Evolutionary conservation across 2,329 filamentous ascomycete genomes (phyloP).

Genomic region (Elsinoe arachidis): DNA sequence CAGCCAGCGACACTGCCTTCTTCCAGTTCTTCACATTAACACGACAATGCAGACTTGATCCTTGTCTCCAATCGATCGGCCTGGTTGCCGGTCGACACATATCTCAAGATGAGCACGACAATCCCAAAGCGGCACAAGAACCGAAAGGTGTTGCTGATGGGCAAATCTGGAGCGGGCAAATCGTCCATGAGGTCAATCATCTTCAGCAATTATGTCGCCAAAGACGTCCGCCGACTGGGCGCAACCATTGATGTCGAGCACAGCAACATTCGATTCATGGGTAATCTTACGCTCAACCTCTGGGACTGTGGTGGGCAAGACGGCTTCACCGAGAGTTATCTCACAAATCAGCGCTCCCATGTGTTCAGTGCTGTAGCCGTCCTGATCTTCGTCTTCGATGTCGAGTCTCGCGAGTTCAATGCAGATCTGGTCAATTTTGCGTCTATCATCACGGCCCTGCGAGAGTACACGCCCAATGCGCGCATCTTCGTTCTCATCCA

Average conservation of each 20-base stretch:
- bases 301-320: conserved; percentile 99
- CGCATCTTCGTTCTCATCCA: conserved; percentile 93
- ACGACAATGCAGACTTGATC: neutral
- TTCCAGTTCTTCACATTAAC: neutral
- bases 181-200: conserved; percentile 98
- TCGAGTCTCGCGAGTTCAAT: conserved; percentile 89
- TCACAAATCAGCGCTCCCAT: conserved; percentile 87
- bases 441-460: conserved; percentile 77
- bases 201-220: conserved; percentile 97
- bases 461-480: conserved; percentile 71
- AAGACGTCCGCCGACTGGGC: conserved; percentile 84
- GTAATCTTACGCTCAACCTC: conserved; percentile 90
- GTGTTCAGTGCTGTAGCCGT: conserved; percentile 96
- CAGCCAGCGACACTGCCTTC: neutral
- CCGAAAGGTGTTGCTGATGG: conserved; percentile 54
- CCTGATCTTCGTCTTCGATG: conserved; percentile 98
- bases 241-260: conserved; percentile 98
- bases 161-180: conserved; percentile 94
- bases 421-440: conserved; percentile 88
- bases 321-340: conserved; percentile 97
- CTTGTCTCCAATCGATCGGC: neutral
- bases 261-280: conserved; percentile 97
- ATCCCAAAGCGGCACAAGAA: conserved; percentile 42
- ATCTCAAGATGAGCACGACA: conserved; percentile 21
- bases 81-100: neutral